phyloP scores from a whole-genome alignment of 441 rosid genomes.

The Cnidoscolus chayamansa region DNA sequence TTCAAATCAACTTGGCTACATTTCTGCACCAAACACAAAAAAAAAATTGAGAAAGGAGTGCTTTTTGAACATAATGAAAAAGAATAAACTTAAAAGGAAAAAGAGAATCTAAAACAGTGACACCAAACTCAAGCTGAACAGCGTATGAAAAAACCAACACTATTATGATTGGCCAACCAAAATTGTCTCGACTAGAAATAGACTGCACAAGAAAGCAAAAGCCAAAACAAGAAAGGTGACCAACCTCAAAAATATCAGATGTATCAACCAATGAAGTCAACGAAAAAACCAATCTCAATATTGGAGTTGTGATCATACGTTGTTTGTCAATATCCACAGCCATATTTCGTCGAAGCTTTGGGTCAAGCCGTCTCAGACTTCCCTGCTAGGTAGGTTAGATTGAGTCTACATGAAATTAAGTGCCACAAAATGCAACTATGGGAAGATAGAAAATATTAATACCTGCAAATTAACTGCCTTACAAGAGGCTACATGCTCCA shows the following conservation, averaged over 20 bases:
- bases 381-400: conserved; percentile 52
- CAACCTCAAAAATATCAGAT: conserved; percentile 85
- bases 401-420: conserved; percentile 22
- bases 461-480: conserved; percentile 72
- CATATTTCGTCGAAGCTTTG: conserved; percentile 55
- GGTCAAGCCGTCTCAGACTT: conserved; percentile 56
- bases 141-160: background rate
- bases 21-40: background rate
- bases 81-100: background rate
- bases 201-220: background rate
- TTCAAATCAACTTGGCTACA: conserved; percentile 5
- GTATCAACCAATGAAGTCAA: conserved; percentile 79
- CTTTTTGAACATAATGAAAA: background rate
- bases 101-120: background rate
- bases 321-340: conserved; percentile 64
- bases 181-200: background rate
- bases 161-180: background rate
- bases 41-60: conserved; percentile 11
- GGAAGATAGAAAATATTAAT: conserved; percentile 17
- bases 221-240: conserved; percentile 19
- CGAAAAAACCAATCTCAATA: conserved; percentile 78
- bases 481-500: conserved; percentile 85
- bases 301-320: conserved; percentile 60
- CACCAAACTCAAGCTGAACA: conserved; percentile 8
- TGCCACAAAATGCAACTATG: conserved; percentile 16